Evolutionary conservation across 1,139 yeast species (phyloP), one percentile per base, ranked within the genome.

Genomic region (Candida sp.): DNA sequence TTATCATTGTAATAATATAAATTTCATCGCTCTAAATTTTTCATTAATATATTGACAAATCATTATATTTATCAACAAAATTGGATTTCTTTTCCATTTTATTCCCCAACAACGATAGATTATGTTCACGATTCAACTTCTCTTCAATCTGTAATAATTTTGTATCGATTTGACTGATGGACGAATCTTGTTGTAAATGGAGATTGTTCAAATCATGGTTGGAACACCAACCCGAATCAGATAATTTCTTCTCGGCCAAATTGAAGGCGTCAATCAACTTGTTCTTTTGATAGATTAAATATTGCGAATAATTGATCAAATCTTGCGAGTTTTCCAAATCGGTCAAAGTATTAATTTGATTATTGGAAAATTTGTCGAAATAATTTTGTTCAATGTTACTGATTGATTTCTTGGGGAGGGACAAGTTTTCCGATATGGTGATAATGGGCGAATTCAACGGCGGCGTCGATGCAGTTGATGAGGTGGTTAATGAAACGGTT

Each of bases 211-310:
- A 63, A 52, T 73, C 78, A 47, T 70, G 70, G 32, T 55, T 55
- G 2, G 77, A 70, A 50, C 77, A 72, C 79, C 79, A 73, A 2
- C 79, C 79, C 42, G 71, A 64, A 35, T 61, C 63, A 23, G 53
- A 46, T 45, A 73, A 61, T 43, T 70, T 60, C 39, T 59, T 56
- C 43, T 57, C 66, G n/a, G 77, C 67, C 22, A 59, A 52, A 37
- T 61, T 67, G 49, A 63, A 73, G 4, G 73, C 73, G 19, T 66
- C 68, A 36, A 56, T 57, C 22, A 68, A 56, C n/a, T 63, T 55
- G 38, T 53, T 54, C 48, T 65, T 66, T 50, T 67, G 72, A 38
- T 58, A 55, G 22, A 52, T 57, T 45, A 70, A 56, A 46, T 58
- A 69, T n/a, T 52, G 46, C 49, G 62, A 59, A 50, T 64, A 70